Base-by-base conservation (phyloP, 2,329 filamentous ascomycete species). In the Thelonectria olida region DNA sequence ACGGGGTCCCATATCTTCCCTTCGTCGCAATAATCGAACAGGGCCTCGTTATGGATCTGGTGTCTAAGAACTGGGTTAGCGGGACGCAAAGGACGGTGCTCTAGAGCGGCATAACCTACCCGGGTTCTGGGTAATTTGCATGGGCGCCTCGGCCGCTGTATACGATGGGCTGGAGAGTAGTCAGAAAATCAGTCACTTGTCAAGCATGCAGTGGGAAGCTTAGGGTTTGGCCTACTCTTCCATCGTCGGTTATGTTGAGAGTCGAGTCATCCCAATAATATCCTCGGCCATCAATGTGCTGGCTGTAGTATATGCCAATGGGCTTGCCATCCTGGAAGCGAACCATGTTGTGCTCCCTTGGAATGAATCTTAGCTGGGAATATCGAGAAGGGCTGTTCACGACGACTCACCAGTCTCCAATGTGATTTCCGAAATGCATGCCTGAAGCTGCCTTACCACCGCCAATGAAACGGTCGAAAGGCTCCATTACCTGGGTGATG, bases 141-240 rank as follows among this genome's bases (percentile, higher is more conserved):
- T 78, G 76, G 1, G 76, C 75, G 3, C 76, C 76, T 5, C 63
- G 65, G 5, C 73, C 76, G 31, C 76, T 78, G 22, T 75, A 78
- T 0, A 74, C 71, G 7, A 74, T 44, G 7, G 76, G 75, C 74
- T 78, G n/a, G 1, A 62, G 5, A 39, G 6, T 20, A 8, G 41
- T 59, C 9, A 57, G 56, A 13, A 63, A 39, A 12, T 0, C 1
- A n/a, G n/a, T n/a, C 15, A 17, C 4, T 9, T 27, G 22, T 6
- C 2, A 1, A 15, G 2, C 15, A 15, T n/a, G n/a, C n/a, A 20
- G 2, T 4, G 15, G 27, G 1, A 4, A 22, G 4, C 17, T 13
- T 22, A 15, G 27, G 19, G 23, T 7, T 20, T 2, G 5, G 62
- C 73, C 7, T 65, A 77, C 75, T 31, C 75, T 65, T 31, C 65